Percentiles rank a stretch among this genome's conserved stretches.
phyloP scores from a whole-genome alignment of 768 basidiomycete species.

The Inosperma sp. region DNA sequence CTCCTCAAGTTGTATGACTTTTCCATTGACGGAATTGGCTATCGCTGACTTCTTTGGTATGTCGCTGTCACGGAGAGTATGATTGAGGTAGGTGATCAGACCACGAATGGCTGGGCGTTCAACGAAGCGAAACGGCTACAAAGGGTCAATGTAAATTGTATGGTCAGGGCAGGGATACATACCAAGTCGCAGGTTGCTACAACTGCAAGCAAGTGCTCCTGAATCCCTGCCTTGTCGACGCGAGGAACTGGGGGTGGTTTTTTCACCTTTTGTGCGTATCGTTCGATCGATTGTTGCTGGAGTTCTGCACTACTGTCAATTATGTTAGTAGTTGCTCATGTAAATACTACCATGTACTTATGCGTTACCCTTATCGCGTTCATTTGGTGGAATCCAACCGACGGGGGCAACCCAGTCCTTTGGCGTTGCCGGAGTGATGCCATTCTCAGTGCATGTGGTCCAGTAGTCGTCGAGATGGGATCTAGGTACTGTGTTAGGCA shows the following conservation, averaged over 20 bases:
- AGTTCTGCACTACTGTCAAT: neutral
- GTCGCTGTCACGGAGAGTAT: slow-evolving; percentile 8
- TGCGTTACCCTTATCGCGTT: neutral
- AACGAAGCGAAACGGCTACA: slow-evolving; percentile 18
- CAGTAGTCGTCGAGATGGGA: neutral
- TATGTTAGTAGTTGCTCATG: neutral
- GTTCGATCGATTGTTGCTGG: slow-evolving; percentile 3
- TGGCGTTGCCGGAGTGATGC: neutral
- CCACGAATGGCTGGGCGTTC: slow-evolving; percentile 10
- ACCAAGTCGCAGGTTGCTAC: slow-evolving; percentile 17
- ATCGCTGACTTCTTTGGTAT: slow-evolving; percentile 15
- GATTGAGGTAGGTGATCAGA: slow-evolving; percentile 8
- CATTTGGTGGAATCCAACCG: neutral
- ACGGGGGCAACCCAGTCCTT: neutral
- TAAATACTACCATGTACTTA: neutral
- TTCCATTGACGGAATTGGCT: slow-evolving; percentile 7
- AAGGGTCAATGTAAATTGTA: too few relatives aligned
- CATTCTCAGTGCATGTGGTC: neutral
- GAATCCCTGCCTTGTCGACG: slow-evolving; percentile 13
- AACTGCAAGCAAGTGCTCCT: slow-evolving; percentile 15
- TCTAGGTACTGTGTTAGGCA: neutral
- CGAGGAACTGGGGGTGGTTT: slow-evolving; percentile 4
- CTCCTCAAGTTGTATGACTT: slow-evolving; percentile 10
- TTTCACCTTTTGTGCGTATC: slow-evolving; percentile 2
- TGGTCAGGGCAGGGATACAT: neutral